Evolutionary conservation across 345 rosid species (phyloP).

Genomic region (Brassica carinata): DNA sequence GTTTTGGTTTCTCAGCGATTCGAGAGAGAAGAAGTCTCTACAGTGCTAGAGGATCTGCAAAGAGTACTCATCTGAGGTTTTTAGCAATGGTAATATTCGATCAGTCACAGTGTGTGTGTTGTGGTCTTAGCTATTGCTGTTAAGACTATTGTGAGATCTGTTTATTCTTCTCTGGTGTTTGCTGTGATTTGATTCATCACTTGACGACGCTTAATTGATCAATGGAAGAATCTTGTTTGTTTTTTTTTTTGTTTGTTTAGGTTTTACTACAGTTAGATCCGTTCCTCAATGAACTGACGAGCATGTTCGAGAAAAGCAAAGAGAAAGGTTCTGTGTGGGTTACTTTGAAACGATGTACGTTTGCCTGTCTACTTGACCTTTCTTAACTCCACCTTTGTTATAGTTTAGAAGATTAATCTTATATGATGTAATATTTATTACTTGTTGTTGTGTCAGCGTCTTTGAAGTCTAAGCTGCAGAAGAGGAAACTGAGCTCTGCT

Average conservation of each 20-base stretch:
- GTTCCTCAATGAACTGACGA: slow-evolving; percentile 82
- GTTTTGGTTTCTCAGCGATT: not conserved
- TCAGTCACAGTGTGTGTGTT: not conserved
- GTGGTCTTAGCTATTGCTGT: not conserved
- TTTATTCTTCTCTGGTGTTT: not conserved
- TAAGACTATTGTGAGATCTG: slow-evolving; percentile 1
- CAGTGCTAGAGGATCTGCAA: slow-evolving; percentile 22
- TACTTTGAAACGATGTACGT: slow-evolving; percentile 85
- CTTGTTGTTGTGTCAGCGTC: slow-evolving; percentile 52
- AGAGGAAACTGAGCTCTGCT: slow-evolving; percentile 62
- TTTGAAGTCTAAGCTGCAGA: slow-evolving; percentile 74
- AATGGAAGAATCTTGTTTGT: not conserved
- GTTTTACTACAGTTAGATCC: slow-evolving; percentile 82
- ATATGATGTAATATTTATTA: not conserved
- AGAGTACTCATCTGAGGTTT: not conserved
- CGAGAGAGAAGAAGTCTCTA: not conserved
- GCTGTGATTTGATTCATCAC: not conserved
- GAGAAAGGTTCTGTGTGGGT: slow-evolving; percentile 93
- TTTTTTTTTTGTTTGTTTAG: slow-evolving; percentile 37
- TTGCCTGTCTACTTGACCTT: not conserved
- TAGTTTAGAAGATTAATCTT: slow-evolving; percentile 2
- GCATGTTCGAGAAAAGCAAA: slow-evolving; percentile 81
- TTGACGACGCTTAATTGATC: not conserved
- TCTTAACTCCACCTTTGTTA: not conserved
- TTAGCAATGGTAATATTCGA: not conserved